A percentile compares a stretch with the other conserved stretches of the same genome.
Evolutionary conservation across 2,329 filamentous ascomycete species (phyloP).

Genomic region (Ophiostoma triangulosporum): DNA sequence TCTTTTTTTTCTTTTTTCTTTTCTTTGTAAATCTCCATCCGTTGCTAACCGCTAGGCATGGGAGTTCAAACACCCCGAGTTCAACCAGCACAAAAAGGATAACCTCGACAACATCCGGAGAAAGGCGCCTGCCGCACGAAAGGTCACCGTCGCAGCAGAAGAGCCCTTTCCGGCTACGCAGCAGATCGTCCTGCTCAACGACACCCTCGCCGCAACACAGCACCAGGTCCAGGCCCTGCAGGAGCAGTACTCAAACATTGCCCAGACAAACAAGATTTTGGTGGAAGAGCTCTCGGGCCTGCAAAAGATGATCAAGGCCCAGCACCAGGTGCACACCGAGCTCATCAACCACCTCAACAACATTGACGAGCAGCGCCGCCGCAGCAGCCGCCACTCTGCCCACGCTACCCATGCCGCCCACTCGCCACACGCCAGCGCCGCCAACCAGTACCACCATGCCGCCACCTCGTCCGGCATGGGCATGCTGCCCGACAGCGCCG

Average conservation of each 20-base stretch:
- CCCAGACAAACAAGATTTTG: conserved; percentile 47
- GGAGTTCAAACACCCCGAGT: conserved; percentile 55
- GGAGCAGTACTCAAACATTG: conserved; percentile 69
- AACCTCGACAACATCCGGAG: conserved; percentile 91
- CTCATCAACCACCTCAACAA: conserved; percentile 42
- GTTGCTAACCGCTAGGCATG: conserved; percentile 46
- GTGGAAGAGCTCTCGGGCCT: conserved; percentile 47
- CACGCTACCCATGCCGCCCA: no score
- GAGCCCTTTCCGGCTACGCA: conserved; percentile 70
- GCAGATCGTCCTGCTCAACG: conserved; percentile 79
- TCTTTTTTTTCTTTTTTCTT: not conserved
- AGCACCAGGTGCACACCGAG: conserved; percentile 44
- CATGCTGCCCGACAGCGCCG: conserved; percentile 31
- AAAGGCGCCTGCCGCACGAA: conserved; percentile 85
- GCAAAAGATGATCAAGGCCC: conserved; percentile 46
- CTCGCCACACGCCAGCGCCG: conserved; percentile 22
- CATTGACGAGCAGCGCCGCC: conserved; percentile 29
- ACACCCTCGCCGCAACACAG: conserved; percentile 77
- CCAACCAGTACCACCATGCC: conserved; percentile 23
- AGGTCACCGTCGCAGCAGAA: conserved; percentile 41
- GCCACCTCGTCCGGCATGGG: conserved; percentile 16
- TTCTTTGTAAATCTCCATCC: no score
- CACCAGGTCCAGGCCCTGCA: conserved; percentile 83
- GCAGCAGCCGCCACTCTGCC: conserved; percentile 26
- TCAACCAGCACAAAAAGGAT: conserved; percentile 24